Conservation (phyloP, 345 rosid species). For the Hibiscus syriacus region DNA sequence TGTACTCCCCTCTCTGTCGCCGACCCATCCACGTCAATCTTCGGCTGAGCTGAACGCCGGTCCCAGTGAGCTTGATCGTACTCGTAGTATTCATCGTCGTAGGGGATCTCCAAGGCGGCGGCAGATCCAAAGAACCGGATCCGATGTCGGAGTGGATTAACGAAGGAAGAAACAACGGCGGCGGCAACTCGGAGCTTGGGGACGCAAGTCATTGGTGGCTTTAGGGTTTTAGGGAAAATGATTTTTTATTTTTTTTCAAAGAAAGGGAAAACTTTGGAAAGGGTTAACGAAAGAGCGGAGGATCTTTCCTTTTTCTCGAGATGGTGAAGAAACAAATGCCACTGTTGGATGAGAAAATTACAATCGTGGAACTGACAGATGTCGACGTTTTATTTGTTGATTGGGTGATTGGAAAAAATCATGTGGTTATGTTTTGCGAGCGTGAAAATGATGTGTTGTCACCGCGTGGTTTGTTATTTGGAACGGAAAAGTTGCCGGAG, state of each 20-base stretch:
- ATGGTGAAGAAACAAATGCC: not conserved
- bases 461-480: not conserved
- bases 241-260: too few relatives aligned
- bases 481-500: too few relatives aligned
- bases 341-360: not conserved
- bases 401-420: not conserved
- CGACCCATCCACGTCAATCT: conserved; percentile 29
- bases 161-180: not conserved
- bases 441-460: not conserved
- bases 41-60: conserved; percentile 11
- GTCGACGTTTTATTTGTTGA: not conserved
- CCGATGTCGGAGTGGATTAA: conserved; percentile 16
- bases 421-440: not conserved
- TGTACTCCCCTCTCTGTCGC: conserved; percentile 73
- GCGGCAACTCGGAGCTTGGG: conserved; percentile 32
- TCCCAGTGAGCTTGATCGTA: conserved; percentile 16
- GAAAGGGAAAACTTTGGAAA: not conserved
- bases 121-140: conserved; percentile 58
- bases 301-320: not conserved
- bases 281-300: not conserved
- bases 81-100: conserved; percentile 39
- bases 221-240: conserved; percentile 18
- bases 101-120: conserved; percentile 42
- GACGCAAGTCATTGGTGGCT: conserved; percentile 54
- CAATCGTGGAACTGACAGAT: not conserved